Conservation (phyloP, 2,329 filamentous ascomycete species). For the Hysterium pulicare region DNA sequence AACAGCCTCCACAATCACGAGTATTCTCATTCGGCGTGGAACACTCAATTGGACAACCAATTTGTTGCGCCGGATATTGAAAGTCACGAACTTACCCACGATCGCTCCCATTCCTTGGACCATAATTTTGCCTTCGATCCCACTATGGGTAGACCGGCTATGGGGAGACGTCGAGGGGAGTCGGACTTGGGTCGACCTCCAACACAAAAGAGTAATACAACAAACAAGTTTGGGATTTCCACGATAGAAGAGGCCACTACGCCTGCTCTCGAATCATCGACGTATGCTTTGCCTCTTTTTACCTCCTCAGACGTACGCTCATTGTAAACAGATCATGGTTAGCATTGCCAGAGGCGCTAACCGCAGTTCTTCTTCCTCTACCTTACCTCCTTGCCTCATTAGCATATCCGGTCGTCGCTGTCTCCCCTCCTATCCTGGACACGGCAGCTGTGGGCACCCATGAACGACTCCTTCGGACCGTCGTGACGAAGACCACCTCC, state of each 20-base stretch:
- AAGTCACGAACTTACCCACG: conserved; percentile 14
- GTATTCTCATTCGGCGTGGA: conserved; percentile 29
- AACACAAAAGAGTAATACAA: conserved; percentile 16
- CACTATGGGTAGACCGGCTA: conserved; percentile 25
- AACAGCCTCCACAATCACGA: conserved; percentile 20
- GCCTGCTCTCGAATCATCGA: conserved; percentile 9
- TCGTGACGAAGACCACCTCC: conserved; percentile 10
- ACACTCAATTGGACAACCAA: conserved; percentile 34
- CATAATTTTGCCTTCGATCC: conserved; percentile 25
- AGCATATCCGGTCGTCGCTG: conserved; percentile 36
- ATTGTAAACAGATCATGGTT: conserved; percentile 26
- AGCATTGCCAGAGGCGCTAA: conserved; percentile 46
- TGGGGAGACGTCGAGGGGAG: conserved; percentile 42
- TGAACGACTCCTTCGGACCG: conserved; percentile 19
- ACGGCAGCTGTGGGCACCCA: conserved; percentile 7
- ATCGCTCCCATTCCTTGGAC: conserved; percentile 24
- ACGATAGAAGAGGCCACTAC: conserved; percentile 32
- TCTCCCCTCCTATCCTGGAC: conserved; percentile 15
- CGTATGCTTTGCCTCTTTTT: conserved; percentile 2
- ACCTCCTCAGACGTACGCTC: neutral
- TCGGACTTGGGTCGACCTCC: conserved; percentile 43
- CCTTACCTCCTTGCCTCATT: conserved; percentile 48
- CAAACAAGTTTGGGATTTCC: conserved; percentile 28
- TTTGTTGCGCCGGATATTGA: conserved; percentile 27
- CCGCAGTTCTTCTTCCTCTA: conserved; percentile 49